Evolutionary conservation across 305 asterid genomes (phyloP), one percentile per base, ranked within the genome.

Genomic region (Andrographis paniculata): DNA sequence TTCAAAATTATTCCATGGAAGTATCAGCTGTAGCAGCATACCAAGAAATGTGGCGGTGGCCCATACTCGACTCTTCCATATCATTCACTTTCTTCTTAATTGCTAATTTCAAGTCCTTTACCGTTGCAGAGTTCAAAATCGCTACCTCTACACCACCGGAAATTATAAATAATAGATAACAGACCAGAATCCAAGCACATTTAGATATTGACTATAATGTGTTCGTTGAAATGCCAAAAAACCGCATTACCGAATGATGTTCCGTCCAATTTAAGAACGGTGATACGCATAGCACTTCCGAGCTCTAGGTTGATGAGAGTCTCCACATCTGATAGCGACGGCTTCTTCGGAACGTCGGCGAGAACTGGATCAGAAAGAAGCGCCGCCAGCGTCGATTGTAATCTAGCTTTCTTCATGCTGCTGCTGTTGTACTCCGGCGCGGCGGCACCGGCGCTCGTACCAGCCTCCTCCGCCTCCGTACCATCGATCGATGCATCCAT

Each of bases 261-360:
- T 20, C 61, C 73, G 31, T 88, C 95, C 73, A 79, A 30, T 65
- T 77, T 84, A 42, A 69, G 75, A 55, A 82, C 68, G 14, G 80
- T 51, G 66, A 85, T 67, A 24, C 94, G 93, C 95, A 85, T 89
- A 41, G 95, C 95, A 63, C 98, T 89, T 59, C 95, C 95, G 53
- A 85, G 82, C 70, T 89, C 92, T 73, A 82, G 65, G 73, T 75
- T 80, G 65, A 89, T 71, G 45, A 85, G 93, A 21, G 91, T 85
- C 61, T 85, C 93, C 36, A 89, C 95, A 31, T 89, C 95, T 2
- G 86, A 60, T 2, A 85, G 68, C 14, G 75, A 58, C 18, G 88
- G 91, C 20, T 80, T 72, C 54, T 71, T 89, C 6, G 95, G 93
- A 22, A 89, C 80, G 68, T 82, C 91, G 19, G 77, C 53, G 19